Base-by-base conservation (phyloP, 2,329 filamentous ascomycete genomes). In the Apiospora kogelbergensis region DNA sequence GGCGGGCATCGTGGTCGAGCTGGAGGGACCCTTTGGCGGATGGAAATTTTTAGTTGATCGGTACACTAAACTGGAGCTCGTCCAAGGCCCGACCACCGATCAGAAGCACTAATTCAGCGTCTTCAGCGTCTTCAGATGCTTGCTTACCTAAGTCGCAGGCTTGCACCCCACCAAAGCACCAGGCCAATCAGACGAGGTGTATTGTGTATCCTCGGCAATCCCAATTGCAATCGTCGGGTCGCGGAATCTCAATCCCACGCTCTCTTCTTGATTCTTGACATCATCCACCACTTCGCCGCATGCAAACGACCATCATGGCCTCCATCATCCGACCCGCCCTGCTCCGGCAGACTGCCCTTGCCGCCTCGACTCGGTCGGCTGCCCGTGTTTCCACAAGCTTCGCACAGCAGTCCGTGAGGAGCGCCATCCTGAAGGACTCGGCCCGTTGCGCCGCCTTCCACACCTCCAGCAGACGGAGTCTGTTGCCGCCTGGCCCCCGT, bases 401-500 rank as follows among this genome's bases (percentile, higher is more conserved):
- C 67, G 70, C 78, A 69, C 78, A 80, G 74, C 76, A 72, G 42
- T 41, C 75, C 71, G 66, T 76, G 66, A 75, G 71, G 53, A 73
- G 75, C 15, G 66, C 75, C 69, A 73, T 79, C 69, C 73, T 79
- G 68, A 76, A 75, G 72, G 79, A 81, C 72, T 76, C 80, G 71
- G 81, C 83, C 74, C 85, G 90, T 80, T 85, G 90, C 76, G 91
- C 94, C 73, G 91, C 93, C 75, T 97, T 99, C 88, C 95, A 98
- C 83, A 93, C 91, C 77, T 93, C 93, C 53, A 87, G 89, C 81
- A 88, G 89, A 82, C 88, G 89, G 81, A 86, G 87, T 78, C 91
- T 95, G 78, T 87, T 99, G 69, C 94, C 95, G 70, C 91, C 94
- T 68, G 88, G 92, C 73, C 94, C 95, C 77, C 96, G 94, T 96